Base-by-base conservation (phyloP, 176 grass and related monocot genomes). In the Thalia dealbata region DNA sequence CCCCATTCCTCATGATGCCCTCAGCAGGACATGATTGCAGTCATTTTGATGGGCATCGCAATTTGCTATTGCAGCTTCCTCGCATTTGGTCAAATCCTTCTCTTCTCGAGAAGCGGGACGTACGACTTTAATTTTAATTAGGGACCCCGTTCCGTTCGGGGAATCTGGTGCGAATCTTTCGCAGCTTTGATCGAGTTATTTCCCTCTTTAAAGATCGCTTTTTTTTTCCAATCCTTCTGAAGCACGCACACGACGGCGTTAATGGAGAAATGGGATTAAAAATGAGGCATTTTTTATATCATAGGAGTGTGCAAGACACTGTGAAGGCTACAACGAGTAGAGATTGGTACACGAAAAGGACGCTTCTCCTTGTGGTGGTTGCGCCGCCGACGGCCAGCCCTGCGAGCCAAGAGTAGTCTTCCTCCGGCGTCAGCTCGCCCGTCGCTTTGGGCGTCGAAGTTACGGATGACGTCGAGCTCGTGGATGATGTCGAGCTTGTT, bases 331-430 rank as follows among this genome's bases (percentile, higher is more conserved):
- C 15, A 18, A 75, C 28, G 38, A 51, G 44, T 21, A 55, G 56
- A 27, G 63, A 25, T 48, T 75, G 73, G 45, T 68, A 46, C 19
- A 68, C 19, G 46, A 54, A 23, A 67, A 61, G 16, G 43, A 67
- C 75, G 23, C 1, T 18, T 43, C 27, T 23, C 25, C 25, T 52
- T 7, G 50, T 21, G 50, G 27, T 6, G 50, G 62, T 14, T 67
- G 75, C 75, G 29, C 52, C 63, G 25, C 75, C 75, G 9, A 63
- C 43, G 48, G 75, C 75, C 25, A 77, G 38, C 29, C 50, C 54
- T 77, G 63, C 75, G 41, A 77, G 63, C 75, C 75, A 77, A 24
- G 75, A 67, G 19, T 77, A 18, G 28, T 68, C 50, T 41, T 67
- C 50, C 38, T 67, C 75, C 75, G 55, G 25, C 28, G 50, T 56